phyloP scores from a whole-genome alignment of 2,329 filamentous ascomycete genomes.

The Reticulascus tulasneorum region DNA sequence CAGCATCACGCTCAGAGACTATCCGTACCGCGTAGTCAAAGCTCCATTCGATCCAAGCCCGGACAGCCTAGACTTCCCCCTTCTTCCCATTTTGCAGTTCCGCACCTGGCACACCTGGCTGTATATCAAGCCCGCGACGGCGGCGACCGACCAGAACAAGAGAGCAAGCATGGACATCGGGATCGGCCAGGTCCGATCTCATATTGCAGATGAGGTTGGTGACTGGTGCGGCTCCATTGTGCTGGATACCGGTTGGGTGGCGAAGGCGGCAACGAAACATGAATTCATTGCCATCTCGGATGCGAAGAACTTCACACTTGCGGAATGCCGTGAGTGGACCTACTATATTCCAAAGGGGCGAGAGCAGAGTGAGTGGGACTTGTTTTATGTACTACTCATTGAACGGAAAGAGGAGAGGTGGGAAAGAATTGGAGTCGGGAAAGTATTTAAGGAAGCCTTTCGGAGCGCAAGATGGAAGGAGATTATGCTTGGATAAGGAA shows the following conservation, averaged over 20 bases:
- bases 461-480: conserved; percentile 18
- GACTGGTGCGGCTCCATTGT: conserved; percentile 29
- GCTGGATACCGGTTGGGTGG: conserved; percentile 17
- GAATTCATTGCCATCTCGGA: conserved; percentile 30
- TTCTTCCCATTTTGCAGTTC: conserved; percentile 25
- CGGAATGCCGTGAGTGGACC: conserved; percentile 27
- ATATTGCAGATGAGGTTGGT: conserved; percentile 22
- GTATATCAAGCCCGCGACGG: conserved; percentile 6
- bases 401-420: conserved; percentile 17
- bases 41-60: conserved; percentile 1
- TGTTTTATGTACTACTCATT: conserved; percentile 29
- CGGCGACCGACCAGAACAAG: background rate
- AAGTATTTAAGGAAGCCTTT: conserved; percentile 27
- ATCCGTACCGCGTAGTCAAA: conserved; percentile 7
- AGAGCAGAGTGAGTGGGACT: conserved; percentile 26
- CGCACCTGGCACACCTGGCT: conserved; percentile 23
- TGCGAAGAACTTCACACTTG: conserved; percentile 25
- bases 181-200: conserved; percentile 16
- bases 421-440: conserved; percentile 26
- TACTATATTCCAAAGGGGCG: conserved; percentile 29
- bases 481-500: conserved; percentile 16
- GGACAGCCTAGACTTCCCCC: conserved; percentile 3
- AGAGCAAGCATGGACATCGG: background rate
- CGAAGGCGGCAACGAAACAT: conserved; percentile 3
- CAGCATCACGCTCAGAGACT: conserved; percentile 5